Evolutionary conservation across 140 eudicot species (phyloP), one percentile per base, ranked within the genome.

Genomic region (Senecio squalidus): DNA sequence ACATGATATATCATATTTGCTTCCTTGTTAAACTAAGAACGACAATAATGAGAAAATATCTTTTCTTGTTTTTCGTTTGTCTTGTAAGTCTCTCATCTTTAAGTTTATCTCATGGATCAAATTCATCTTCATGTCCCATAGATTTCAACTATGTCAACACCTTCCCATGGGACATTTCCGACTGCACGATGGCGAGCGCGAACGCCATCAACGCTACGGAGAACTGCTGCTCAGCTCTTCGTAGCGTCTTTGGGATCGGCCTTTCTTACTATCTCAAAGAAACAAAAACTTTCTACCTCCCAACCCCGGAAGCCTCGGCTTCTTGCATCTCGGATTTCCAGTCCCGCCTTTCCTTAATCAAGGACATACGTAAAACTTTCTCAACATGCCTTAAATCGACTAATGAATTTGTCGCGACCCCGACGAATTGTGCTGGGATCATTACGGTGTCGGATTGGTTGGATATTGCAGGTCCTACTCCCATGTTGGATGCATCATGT

Each of bases 191-290:
- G 15, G 17, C 82, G 3, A 64, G 80, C 66, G 52, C 70, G 5
- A 70, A 64, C 30, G 25, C 63, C 5, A 61, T 66, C 33, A n/a
- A n/a, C n/a, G n/a, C n/a, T n/a, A n/a, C n/a, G n/a, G 59, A 41
- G 6, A 51, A 61, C 50, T 86, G 95, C 68, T 86, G 95, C 46
- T 72, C 69, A 56, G 74, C 95, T 6, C 84, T 82, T 50, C 69
- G 82, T 2, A 69, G 81, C 66, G 72, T 86, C 26, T 70, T 82
- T 38, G 83, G 88, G 9, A 69, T 86, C 38, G 91, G 92, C 6
- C 84, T 86, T 3, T 72, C 95, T 14, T 55, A 48, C 21, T 66
- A 79, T 59, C 92, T 82, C 44, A 74, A 76, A 14, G 31, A 74
- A 2, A 76, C 81, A 41, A 68, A 83, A 3, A 60, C 34, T 15